These are phyloP conservation scores for Graphilbum ipis-grandicollis DNA, from an alignment of 2,329 filamentous ascomycete genomes.

Conservation along the genomic window DNA sequence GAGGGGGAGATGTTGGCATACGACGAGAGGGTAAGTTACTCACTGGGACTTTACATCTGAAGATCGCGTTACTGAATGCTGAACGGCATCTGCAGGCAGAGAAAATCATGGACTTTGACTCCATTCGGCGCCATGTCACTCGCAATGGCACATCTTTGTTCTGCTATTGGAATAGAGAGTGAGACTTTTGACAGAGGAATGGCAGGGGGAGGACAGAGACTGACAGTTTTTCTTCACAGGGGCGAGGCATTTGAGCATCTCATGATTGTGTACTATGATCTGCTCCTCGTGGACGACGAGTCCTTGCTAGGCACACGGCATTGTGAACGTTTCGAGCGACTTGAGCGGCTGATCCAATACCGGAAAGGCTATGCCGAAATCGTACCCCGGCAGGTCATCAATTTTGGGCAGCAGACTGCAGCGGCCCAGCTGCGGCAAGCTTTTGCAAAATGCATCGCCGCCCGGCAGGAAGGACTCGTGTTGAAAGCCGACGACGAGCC, in stretches of 20 bases:
- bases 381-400: conserved; percentile 47
- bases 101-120: conserved; percentile 58
- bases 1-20: conserved; percentile 74
- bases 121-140: conserved; percentile 63
- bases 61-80: no score
- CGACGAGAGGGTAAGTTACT: conserved; percentile 40
- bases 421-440: conserved; percentile 37
- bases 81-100: conserved; percentile 22
- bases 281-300: conserved; percentile 33
- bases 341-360: conserved; percentile 35
- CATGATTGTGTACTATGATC: conserved; percentile 46
- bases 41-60: no score
- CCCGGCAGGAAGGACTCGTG: conserved; percentile 60
- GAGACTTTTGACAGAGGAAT: neutral
- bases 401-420: conserved; percentile 39
- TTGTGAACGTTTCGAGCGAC: conserved; percentile 39
- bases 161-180: neutral
- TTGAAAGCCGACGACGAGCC: conserved; percentile 64
- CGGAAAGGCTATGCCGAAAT: conserved; percentile 47
- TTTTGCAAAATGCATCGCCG: conserved; percentile 50
- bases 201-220: no score
- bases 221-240: no score
- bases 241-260: conserved; percentile 25
- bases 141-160: conserved; percentile 40
- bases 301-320: conserved; percentile 34